Evolutionary conservation across 2,329 filamentous ascomycete species (phyloP), one percentile per base, ranked within the genome.

Genomic region (Gnomoniopsis sp.): DNA sequence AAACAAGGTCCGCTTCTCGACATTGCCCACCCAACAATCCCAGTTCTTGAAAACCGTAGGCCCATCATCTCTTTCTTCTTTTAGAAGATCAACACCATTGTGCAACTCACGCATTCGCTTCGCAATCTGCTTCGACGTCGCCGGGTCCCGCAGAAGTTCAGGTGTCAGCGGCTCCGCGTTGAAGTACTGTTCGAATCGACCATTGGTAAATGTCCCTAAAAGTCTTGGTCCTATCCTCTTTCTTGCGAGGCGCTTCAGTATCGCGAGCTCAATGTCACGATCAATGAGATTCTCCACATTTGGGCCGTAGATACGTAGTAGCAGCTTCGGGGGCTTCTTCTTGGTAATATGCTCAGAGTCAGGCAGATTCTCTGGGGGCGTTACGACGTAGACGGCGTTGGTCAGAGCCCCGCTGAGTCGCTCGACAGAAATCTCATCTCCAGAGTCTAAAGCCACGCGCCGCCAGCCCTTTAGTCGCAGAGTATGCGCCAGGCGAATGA

Each of bases 41-140:
- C 93, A 99, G 69, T 96, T 98, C 65, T 84, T 87, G 84, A 91
- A 96, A 12, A 96, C 88, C 57, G 87, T 88, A 0, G 95, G 89
- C 0, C 95, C 95, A 21, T 82, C 86, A 38, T 89, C 83, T 53
- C 87, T 83, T 73, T 99, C 95, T 38, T 87, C 80, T 1, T 88
- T 83, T 0, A 96, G 81, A 21, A 99, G 78, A 30, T 97, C 92
- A 62, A 99, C 88, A 0, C 95, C 95, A 54, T 96, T 90, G 68
- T 99, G 95, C 38, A 99, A 81, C 73, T 99, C 95, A 63, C 93
- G 84, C 91, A 99, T 96, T 53, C 95, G 90, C 79, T 98, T 98
- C 14, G 95, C 93, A 69, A 99, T 99, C 70, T 96, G 90, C 68
- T 85, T 89, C 36, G 90, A 96, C 0, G 91, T 97, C 52, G 91